Evolutionary conservation across 139 green algal genomes (phyloP).

Genomic region (Nannochloris sp.): DNA sequence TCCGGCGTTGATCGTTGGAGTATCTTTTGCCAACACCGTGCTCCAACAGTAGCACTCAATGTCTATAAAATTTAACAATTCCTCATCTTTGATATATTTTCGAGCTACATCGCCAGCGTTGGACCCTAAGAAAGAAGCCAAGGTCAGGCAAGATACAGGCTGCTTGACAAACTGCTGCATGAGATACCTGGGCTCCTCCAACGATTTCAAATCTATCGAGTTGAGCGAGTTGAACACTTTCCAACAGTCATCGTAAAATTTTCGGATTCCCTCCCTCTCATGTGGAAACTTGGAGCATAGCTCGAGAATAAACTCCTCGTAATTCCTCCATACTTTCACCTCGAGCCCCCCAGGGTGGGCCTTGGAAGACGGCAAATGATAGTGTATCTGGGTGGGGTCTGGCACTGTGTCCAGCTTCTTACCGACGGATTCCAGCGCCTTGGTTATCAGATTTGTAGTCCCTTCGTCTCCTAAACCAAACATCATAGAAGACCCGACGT

Average conservation of each 20-base stretch:
- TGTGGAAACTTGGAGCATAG: slow-evolving; percentile 73
- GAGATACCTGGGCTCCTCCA: slow-evolving; percentile 91
- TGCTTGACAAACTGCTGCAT: slow-evolving; percentile 56
- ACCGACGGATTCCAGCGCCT: slow-evolving; percentile 68
- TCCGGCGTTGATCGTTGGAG: slow-evolving; percentile 93
- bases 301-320: slow-evolving; percentile 84
- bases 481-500: slow-evolving; percentile 93
- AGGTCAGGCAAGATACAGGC: slow-evolving; percentile 71
- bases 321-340: slow-evolving; percentile 77
- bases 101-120: slow-evolving; percentile 84
- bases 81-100: slow-evolving; percentile 76
- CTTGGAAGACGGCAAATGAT: slow-evolving; percentile 73
- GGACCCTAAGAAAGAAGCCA: slow-evolving; percentile 63
- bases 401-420: slow-evolving; percentile 74
- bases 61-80: slow-evolving; percentile 91
- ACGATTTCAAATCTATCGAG: slow-evolving; percentile 81
- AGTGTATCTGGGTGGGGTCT: slow-evolving; percentile 88
- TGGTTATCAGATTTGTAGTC: slow-evolving; percentile 94
- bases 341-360: slow-evolving; percentile 60
- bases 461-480: slow-evolving; percentile 87
- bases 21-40: slow-evolving; percentile 77
- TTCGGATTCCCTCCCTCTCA: slow-evolving; percentile 69
- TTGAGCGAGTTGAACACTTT: slow-evolving; percentile 77
- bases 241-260: slow-evolving; percentile 94
- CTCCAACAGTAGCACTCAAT: slow-evolving; percentile 94